These are phyloP conservation scores for Oxyria digyna DNA, from an alignment of 148 eudicot species.

Conservation along the genomic window DNA sequence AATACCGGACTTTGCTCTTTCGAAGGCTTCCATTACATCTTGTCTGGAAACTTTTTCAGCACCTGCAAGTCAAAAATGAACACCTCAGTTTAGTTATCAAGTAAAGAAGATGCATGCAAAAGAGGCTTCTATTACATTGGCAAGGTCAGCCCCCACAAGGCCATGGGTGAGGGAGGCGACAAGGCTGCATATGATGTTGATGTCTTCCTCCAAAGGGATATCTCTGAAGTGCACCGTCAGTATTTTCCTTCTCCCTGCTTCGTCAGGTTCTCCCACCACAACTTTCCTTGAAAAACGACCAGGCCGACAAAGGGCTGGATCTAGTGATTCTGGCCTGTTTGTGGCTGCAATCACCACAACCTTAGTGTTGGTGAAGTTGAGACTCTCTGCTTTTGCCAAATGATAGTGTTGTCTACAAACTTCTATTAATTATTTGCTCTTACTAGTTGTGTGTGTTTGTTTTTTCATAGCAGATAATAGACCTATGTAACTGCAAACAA, in stretches of 20 bases:
- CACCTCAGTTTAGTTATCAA: too few species aligned
- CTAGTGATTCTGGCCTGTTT: conserved; percentile 92
- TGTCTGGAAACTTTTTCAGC: conserved; percentile 76
- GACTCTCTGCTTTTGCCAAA: too few species aligned
- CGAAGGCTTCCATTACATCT: conserved; percentile 92
- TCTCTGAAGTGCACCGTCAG: conserved; percentile 80
- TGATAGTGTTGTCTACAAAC: too few species aligned
- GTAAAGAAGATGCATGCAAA: too few species aligned
- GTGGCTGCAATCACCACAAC: conserved; percentile 92
- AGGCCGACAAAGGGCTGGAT: conserved; percentile 88
- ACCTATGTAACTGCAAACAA: too few species aligned
- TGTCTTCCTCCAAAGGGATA: conserved; percentile 81
- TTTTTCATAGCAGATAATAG: too few species aligned
- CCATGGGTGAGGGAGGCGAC: conserved; percentile 91
- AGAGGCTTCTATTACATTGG: conserved; percentile 86
- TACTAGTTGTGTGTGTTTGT: too few species aligned
- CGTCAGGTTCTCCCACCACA: conserved; percentile 82
- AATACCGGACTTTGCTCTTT: too few species aligned
- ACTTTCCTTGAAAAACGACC: conserved; percentile 98
- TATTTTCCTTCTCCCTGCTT: conserved; percentile 79
- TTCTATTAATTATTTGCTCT: too few species aligned
- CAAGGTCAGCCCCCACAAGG: conserved; percentile 94
- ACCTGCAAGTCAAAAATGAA: conserved; percentile 30
- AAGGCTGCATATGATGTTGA: conserved; percentile 50
- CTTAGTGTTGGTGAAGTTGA: too few species aligned